Evolutionary conservation across 768 basidiomycete species (phyloP).

Genomic region (Pleurotus tuber-regium): DNA sequence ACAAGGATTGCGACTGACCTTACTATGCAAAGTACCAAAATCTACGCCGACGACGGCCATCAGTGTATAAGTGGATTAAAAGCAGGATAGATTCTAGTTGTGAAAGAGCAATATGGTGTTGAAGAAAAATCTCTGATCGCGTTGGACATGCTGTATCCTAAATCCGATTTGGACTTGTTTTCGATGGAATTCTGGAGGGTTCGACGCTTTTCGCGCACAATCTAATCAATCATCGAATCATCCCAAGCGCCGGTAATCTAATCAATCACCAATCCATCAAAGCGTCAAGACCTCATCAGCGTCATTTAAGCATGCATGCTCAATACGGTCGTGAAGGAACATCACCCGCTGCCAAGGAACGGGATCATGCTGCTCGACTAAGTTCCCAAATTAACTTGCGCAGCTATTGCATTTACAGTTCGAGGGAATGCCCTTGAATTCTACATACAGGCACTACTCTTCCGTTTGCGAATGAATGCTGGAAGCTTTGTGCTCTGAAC

Average conservation of each 20-base stretch:
- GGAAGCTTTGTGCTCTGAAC: too few species aligned
- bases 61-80: slow-evolving; percentile 26
- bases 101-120: neutral
- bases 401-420: too few species aligned
- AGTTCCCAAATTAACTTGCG: too few species aligned
- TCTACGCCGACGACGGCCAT: slow-evolving; percentile 97
- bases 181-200: slow-evolving; percentile 6
- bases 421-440: too few species aligned
- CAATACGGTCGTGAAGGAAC: too few species aligned
- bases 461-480: too few species aligned
- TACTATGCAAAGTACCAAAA: slow-evolving; percentile 87
- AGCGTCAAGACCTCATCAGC: too few species aligned
- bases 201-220: slow-evolving; percentile 1
- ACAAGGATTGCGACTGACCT: slow-evolving; percentile 44
- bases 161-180: slow-evolving; percentile 6
- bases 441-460: too few species aligned
- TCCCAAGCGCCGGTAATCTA: too few species aligned
- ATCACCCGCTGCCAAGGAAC: too few species aligned
- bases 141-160: neutral
- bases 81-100: slow-evolving; percentile 1
- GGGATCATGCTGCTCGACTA: too few species aligned
- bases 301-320: too few species aligned
- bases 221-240: slow-evolving; percentile 4
- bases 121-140: neutral
- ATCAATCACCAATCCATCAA: neutral